Evolutionary conservation across 2,329 filamentous ascomycete species (phyloP).

Genomic region (Pseudogymnoascus sp.): DNA sequence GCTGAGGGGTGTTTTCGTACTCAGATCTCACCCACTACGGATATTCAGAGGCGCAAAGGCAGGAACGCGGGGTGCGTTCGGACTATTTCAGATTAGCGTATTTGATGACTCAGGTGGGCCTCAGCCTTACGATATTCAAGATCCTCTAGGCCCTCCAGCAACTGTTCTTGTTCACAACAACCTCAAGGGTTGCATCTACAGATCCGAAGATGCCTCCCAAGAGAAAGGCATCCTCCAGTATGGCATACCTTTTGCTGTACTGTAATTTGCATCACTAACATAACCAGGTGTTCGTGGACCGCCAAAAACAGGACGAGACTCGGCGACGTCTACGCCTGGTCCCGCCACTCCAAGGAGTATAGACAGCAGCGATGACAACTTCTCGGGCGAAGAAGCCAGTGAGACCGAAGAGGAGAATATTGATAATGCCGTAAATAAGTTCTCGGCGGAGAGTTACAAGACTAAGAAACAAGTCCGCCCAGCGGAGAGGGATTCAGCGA

Average conservation of each 20-base stretch:
- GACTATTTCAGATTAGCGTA: neutral
- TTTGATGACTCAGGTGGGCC: slow-evolving; percentile 5
- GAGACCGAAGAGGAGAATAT: slow-evolving; percentile 46
- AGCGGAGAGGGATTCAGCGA: slow-evolving; percentile 26
- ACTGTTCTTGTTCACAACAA: slow-evolving; percentile 1
- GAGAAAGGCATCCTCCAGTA: slow-evolving; percentile 55
- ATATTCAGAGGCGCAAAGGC: slow-evolving; percentile 2
- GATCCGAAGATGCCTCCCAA: slow-evolving; percentile 56
- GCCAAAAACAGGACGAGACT: slow-evolving; percentile 49
- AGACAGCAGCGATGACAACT: slow-evolving; percentile 43
- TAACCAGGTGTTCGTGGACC: slow-evolving; percentile 37
- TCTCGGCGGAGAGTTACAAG: slow-evolving; percentile 35
- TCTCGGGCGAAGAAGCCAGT: slow-evolving; percentile 42
- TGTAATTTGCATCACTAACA: slow-evolving; percentile 27
- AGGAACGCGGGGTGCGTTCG: slow-evolving; percentile 2
- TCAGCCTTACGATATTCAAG: slow-evolving; percentile 4
- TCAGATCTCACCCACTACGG: neutral
- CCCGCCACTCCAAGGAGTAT: slow-evolving; percentile 52
- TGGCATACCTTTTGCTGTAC: slow-evolving; percentile 26
- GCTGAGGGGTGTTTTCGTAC: neutral
- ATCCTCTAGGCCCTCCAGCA: neutral
- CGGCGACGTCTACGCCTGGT: slow-evolving; percentile 52
- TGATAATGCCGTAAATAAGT: slow-evolving; percentile 52
- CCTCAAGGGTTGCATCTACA: slow-evolving; percentile 8
- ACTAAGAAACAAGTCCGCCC: slow-evolving; percentile 13